phyloP scores from a whole-genome alignment of 371 early-diverging fungal species.

The Nosema granulosis region DNA sequence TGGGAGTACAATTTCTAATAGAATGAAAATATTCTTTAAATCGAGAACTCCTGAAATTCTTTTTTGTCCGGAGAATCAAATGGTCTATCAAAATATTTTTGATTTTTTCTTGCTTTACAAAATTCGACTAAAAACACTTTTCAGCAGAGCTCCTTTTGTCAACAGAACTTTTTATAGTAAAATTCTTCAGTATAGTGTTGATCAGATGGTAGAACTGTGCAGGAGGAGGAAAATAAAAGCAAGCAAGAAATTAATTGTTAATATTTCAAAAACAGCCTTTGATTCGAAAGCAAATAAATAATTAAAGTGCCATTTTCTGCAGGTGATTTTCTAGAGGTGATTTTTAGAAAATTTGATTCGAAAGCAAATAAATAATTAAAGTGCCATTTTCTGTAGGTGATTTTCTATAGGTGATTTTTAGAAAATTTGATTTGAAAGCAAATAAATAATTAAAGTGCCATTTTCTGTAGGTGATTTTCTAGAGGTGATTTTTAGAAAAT shows the following conservation, averaged over 20 bases:
- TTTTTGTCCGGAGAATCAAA: constrained; percentile 43
- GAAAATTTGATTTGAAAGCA: too few relatives aligned
- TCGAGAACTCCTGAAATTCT: constrained; percentile 17
- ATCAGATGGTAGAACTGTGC: neutral
- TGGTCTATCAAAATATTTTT: constrained; percentile 55
- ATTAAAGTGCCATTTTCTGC: too few relatives aligned
- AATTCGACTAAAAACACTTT: constrained; percentile 32
- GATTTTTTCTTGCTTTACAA: constrained; percentile 44
- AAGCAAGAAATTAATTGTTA: neutral
- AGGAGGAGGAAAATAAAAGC: constrained; percentile 15
- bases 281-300: too few relatives aligned
- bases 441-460: too few relatives aligned
- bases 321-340: too few relatives aligned
- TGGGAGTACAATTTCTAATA: constrained; percentile 29
- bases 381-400: too few relatives aligned
- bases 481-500: too few relatives aligned
- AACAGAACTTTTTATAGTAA: constrained; percentile 41
- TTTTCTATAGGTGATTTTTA: too few relatives aligned
- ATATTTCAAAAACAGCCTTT: too few relatives aligned
- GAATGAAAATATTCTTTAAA: constrained; percentile 31
- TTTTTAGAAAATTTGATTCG: too few relatives aligned
- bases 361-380: too few relatives aligned
- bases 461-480: too few relatives aligned
- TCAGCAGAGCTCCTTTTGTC: constrained; percentile 48
- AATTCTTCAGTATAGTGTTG: constrained; percentile 14